Conservation (phyloP, 768 basidiomycete species). For the Boletus sp. region DNA sequence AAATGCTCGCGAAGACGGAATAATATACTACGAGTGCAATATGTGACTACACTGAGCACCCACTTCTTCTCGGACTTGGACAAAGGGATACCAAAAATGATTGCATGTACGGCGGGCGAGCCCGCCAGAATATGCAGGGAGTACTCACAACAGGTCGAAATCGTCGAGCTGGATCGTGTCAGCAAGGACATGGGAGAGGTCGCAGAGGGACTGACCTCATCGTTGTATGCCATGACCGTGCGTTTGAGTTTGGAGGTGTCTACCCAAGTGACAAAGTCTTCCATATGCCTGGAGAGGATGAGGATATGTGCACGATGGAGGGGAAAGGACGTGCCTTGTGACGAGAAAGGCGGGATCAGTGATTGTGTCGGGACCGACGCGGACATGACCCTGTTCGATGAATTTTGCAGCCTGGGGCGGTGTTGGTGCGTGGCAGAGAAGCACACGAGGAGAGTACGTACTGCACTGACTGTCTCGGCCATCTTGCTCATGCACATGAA, state of each 20-base stretch:
- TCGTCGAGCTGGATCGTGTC: slow-evolving; percentile 74
- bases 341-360: slow-evolving; percentile 97
- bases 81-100: too few species aligned
- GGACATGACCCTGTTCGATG: slow-evolving; percentile 97
- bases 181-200: slow-evolving; percentile 2
- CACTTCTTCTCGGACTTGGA: too few species aligned
- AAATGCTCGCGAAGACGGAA: neutral
- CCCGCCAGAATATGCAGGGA: neutral
- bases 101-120: neutral
- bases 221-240: slow-evolving; percentile 94
- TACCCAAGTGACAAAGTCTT: slow-evolving; percentile 99
- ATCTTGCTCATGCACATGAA: slow-evolving; percentile 91
- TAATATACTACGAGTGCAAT: neutral
- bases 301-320: slow-evolving; percentile 1
- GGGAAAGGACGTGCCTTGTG: slow-evolving; percentile 55
- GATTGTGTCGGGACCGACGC: slow-evolving; percentile 93
- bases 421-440: slow-evolving; percentile 6
- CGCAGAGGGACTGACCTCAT: slow-evolving; percentile 61
- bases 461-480: slow-evolving; percentile 93
- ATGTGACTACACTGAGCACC: neutral
- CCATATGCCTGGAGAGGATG: slow-evolving; percentile 71
- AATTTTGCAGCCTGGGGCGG: slow-evolving; percentile 85
- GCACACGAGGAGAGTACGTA: slow-evolving; percentile 41
- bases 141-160: slow-evolving; percentile 74
- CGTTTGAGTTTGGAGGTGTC: slow-evolving; percentile 96